Base-by-base conservation (phyloP, 164 flowering plant genomes). In the Stephania cephalantha region DNA sequence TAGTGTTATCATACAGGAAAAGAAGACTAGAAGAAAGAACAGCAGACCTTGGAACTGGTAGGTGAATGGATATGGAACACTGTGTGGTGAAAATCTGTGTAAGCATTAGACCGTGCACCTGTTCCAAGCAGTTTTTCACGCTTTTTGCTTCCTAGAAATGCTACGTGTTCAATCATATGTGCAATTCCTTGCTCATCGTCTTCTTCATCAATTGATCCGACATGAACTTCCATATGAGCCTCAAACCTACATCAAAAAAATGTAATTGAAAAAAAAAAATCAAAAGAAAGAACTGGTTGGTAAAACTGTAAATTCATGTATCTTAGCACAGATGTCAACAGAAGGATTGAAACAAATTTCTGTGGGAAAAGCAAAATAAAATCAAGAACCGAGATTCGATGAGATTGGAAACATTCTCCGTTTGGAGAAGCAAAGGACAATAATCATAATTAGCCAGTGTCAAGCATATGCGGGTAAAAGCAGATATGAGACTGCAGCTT, bases 171-270 rank as follows among this genome's bases (percentile, higher is more conserved):
- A 82, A 96, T 96, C 99, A 96, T 96, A 82, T 96, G 99, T 13
- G 99, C 99, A 80, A 96, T 91, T 74, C 99, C 99, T 82, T 96
- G 99, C 82, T 96, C 99, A 82, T 96, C 99, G 35, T 96, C 99
- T 82, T 92, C 98, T 85, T 96, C 99, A 80, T 96, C 99, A 78
- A 96, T 89, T 15, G 99, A 96, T 73, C 99, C 99, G 46, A 79
- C 99, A 86, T 96, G 99, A 85, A 96, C 92, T 85, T 96, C 98
- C 95, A 96, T 91, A 83, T 96, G 99, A 46, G 99, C 99, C 86
- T 96, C 99, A 88, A 93, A 92, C 87, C 99, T 95, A 73, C 72
- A 74, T 7, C 31, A 71, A 75, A 65, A 73, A 63, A 11, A 7
- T 22, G 18, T 35, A 29, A 55, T 58, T 42, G 11, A 69, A 69